Conservation (phyloP, 106 monocot species). For the Amphibolis antarctica region DNA sequence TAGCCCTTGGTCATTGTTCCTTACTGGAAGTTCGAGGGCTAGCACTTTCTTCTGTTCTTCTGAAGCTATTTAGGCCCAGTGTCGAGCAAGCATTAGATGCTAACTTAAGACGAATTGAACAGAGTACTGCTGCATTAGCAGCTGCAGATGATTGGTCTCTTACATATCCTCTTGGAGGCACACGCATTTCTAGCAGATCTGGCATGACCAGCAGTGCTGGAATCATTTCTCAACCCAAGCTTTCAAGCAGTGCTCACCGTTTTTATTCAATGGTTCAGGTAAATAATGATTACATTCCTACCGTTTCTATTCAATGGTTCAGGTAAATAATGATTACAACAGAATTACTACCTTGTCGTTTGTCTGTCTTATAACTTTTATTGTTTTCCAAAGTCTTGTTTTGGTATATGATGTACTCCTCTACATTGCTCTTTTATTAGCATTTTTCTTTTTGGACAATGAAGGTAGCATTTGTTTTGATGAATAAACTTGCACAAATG, state of each 20-base stretch:
- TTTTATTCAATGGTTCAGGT: conserved; percentile 98
- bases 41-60: conserved; percentile 71
- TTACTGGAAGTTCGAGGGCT: conserved; percentile 72
- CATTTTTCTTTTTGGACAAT: too few relatives aligned
- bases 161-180: conserved; percentile 33
- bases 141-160: conserved; percentile 97
- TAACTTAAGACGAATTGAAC: conserved; percentile 85
- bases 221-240: conserved; percentile 42
- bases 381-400: too few relatives aligned
- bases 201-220: conserved; percentile 12
- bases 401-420: too few relatives aligned
- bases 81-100: conserved; percentile 89
- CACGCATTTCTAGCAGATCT: conserved; percentile 31
- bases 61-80: conserved; percentile 79
- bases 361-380: background rate
- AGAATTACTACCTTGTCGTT: background rate
- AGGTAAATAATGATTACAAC: conserved; percentile 31
- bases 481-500: too few relatives aligned
- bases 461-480: too few relatives aligned
- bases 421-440: too few relatives aligned
- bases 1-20: conserved; percentile 84
- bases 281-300: conserved; percentile 11
- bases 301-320: conserved; percentile 90
- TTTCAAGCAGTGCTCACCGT: conserved; percentile 88
- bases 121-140: conserved; percentile 78